phyloP scores from a whole-genome alignment of 768 basidiomycete genomes.

The Artomyces pyxidatus region DNA sequence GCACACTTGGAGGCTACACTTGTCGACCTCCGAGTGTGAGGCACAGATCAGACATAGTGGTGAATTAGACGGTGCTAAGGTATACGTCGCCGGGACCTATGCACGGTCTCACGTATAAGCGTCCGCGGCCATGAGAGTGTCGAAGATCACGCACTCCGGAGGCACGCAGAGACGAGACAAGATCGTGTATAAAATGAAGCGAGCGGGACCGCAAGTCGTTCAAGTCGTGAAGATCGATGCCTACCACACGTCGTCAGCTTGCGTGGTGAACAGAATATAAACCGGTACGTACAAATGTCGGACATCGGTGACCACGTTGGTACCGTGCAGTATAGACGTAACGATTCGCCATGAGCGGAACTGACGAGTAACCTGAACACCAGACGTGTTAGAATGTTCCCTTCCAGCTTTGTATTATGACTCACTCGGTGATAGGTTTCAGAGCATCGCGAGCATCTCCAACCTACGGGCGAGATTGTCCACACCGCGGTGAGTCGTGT shows the following conservation, averaged over 20 bases:
- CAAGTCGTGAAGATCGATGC: constrained; percentile 60
- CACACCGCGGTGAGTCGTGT: background rate
- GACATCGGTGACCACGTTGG: constrained; percentile 58
- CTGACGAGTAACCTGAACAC: constrained; percentile 42
- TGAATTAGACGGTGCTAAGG: constrained; percentile 51
- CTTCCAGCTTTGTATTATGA: no score
- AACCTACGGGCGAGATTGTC: constrained; percentile 27
- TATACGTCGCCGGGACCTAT: constrained; percentile 57
- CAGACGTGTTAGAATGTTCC: no score
- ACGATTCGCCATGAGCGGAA: constrained; percentile 33
- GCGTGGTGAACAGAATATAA: background rate
- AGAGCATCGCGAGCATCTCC: constrained; percentile 49
- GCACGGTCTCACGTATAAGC: constrained; percentile 8
- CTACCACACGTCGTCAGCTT: constrained; percentile 25
- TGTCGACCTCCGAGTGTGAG: constrained; percentile 35
- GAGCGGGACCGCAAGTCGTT: constrained; percentile 55
- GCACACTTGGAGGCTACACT: constrained; percentile 33
- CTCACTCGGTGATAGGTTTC: constrained; percentile 54
- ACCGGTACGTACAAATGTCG: constrained; percentile 42
- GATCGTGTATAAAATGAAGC: constrained; percentile 55
- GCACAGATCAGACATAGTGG: constrained; percentile 53
- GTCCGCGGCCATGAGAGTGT: background rate
- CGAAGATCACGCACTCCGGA: constrained; percentile 42
- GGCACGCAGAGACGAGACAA: constrained; percentile 49
- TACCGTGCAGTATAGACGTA: constrained; percentile 56